Conservation (phyloP, 2,329 filamentous ascomycete genomes). For the Colletotrichum gloeosporioides region DNA sequence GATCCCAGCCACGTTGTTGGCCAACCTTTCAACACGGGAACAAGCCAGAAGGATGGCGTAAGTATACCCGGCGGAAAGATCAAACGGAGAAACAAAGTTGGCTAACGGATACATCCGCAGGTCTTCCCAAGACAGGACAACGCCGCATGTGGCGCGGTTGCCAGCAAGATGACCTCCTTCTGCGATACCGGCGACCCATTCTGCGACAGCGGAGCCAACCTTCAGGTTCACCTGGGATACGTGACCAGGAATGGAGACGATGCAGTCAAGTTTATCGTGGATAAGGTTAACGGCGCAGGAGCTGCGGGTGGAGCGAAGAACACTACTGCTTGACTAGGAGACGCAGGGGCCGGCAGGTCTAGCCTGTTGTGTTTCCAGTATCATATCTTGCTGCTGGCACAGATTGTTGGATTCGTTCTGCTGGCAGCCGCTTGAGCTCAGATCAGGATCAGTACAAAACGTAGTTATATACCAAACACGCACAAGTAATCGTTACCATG, state of each 20-base stretch:
- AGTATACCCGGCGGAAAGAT: conserved; percentile 12
- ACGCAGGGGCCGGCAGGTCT: not conserved
- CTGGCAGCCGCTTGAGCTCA: not conserved
- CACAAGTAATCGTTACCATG: no score
- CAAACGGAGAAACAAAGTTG: not conserved
- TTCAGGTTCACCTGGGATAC: conserved; percentile 38
- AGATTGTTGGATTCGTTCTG: not conserved
- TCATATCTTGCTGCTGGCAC: not conserved
- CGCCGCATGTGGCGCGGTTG: conserved; percentile 37
- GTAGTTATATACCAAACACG: not conserved
- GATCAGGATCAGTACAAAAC: not conserved
- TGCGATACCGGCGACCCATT: conserved; percentile 47
- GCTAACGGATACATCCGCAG: conserved; percentile 23
- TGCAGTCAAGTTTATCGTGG: conserved; percentile 38
- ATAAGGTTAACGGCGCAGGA: conserved; percentile 18
- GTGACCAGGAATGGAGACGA: conserved; percentile 36
- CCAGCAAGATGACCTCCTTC: conserved; percentile 39
- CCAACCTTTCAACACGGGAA: conserved; percentile 39
- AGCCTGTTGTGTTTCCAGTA: not conserved
- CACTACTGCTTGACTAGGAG: not conserved
- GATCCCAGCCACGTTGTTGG: conserved; percentile 45
- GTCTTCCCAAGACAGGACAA: conserved; percentile 38
- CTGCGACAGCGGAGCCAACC: conserved; percentile 37
- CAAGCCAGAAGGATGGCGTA: conserved; percentile 41
- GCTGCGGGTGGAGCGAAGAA: not conserved